Evolutionary conservation across 306 rosid species (phyloP).

Genomic region (Quercus robur): DNA sequence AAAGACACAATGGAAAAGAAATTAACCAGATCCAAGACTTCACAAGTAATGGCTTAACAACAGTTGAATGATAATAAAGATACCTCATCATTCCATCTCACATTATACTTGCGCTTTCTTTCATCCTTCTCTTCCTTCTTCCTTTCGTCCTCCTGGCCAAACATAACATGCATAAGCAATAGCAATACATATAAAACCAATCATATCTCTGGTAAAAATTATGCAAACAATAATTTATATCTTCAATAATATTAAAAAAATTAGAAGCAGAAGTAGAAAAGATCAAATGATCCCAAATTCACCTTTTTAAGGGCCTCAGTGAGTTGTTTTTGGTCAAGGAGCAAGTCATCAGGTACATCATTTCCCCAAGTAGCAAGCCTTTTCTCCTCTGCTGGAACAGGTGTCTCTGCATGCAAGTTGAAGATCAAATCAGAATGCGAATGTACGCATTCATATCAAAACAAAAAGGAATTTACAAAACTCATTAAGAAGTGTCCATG

Average conservation of each 20-base stretch:
- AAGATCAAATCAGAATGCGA: neutral
- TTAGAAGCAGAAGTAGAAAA: neutral
- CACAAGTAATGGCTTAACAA: neutral
- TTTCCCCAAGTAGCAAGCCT: constrained; percentile 66
- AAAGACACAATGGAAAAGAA: neutral
- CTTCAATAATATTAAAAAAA: neutral
- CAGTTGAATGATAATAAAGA: neutral
- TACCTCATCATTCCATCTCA: constrained; percentile 54
- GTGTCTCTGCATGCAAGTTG: constrained; percentile 30
- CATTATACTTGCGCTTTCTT: constrained; percentile 56
- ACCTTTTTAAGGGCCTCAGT: constrained; percentile 57
- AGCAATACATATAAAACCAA: neutral
- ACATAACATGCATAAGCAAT: neutral
- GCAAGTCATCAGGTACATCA: constrained; percentile 59
- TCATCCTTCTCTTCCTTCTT: constrained; percentile 64
- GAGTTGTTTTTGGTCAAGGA: constrained; percentile 50
- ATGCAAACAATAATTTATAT: neutral
- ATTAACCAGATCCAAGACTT: neutral
- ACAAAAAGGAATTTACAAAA: neutral
- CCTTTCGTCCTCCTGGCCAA: constrained; percentile 49
- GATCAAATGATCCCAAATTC: neutral
- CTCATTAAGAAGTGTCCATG: neutral
- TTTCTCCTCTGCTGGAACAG: constrained; percentile 49
- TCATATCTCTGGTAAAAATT: neutral
- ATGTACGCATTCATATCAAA: neutral